Percentiles rank a stretch among this genome's conserved stretches.
These are phyloP conservation scores for Claviceps maximensis DNA, from an alignment of 2,329 filamentous ascomycete species.

Conservation along the genomic window DNA sequence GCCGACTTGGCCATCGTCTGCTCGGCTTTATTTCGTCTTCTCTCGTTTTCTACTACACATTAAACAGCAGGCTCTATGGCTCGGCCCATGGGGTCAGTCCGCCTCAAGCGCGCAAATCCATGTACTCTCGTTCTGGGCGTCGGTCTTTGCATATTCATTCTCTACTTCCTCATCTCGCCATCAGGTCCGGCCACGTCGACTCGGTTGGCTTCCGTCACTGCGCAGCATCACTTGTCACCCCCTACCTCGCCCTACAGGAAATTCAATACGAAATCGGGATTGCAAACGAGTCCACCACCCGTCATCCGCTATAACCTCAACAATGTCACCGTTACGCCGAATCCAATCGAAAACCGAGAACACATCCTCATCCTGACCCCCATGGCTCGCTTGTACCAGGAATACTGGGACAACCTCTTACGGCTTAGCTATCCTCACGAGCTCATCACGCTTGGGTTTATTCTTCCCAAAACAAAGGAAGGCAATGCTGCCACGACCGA, in stretches of 20 bases:
- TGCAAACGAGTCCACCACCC: conserved; percentile 48
- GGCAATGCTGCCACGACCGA: conserved; percentile 76
- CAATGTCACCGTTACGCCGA: conserved; percentile 70
- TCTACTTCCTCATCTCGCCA: conserved; percentile 47
- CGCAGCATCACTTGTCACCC: conserved; percentile 30
- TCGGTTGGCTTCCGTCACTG: conserved; percentile 33
- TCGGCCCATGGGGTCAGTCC: conserved; percentile 48
- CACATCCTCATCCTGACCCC: conserved; percentile 85
- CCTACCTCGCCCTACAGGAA: conserved; percentile 31
- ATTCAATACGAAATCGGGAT: conserved; percentile 20
- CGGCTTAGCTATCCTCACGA: conserved; percentile 82
- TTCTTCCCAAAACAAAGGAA: conserved; percentile 85
- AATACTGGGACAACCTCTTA: conserved; percentile 89
- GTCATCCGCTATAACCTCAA: conserved; percentile 92
- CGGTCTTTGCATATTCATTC: conserved; percentile 58
- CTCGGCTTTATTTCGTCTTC: neutral
- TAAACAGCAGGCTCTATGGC: conserved; percentile 29
- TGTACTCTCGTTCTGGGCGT: conserved; percentile 60
- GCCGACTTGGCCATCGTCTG: neutral
- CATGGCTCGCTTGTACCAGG: conserved; percentile 82
- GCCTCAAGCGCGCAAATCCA: conserved; percentile 69
- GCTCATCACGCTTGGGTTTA: conserved; percentile 89
- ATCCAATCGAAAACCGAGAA: conserved; percentile 68
- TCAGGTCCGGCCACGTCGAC: conserved; percentile 32
- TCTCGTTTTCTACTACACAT: neutral